Conservation (phyloP, 768 basidiomycete genomes). For the Kwoniella mangroviensis region DNA sequence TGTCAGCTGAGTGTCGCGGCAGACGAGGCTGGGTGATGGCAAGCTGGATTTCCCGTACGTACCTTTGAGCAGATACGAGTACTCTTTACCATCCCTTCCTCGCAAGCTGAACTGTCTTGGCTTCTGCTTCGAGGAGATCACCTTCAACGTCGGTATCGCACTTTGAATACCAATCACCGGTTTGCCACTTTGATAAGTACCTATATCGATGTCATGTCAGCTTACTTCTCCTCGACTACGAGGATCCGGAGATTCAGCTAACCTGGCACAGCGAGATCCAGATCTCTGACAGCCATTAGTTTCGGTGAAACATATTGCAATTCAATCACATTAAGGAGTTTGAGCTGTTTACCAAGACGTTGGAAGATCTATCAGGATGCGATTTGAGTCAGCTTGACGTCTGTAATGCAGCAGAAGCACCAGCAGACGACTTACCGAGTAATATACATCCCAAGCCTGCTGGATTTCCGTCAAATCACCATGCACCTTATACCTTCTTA, state of each 20-base stretch:
- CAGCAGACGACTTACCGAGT: constrained; percentile 66
- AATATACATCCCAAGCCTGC: constrained; percentile 99
- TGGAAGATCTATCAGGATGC: constrained; percentile 75
- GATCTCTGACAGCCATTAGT: constrained; percentile 80
- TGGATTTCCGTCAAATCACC: constrained; percentile 89
- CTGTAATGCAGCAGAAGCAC: neutral
- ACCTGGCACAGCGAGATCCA: constrained; percentile 97
- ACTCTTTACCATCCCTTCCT: constrained; percentile 90
- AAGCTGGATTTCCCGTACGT: constrained; percentile 8
- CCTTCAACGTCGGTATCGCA: constrained; percentile 86
- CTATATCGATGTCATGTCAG: constrained; percentile 58
- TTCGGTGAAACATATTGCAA: constrained; percentile 96
- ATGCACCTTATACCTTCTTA: constrained; percentile 79
- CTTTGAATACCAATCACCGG: constrained; percentile 78
- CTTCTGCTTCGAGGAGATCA: constrained; percentile 95
- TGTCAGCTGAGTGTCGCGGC: constrained; percentile 16
- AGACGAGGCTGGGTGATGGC: neutral
- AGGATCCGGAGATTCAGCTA: constrained; percentile 29
- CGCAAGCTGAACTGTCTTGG: constrained; percentile 84
- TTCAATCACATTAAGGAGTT: constrained; percentile 84
- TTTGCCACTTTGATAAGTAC: constrained; percentile 89
- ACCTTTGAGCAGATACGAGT: constrained; percentile 92
- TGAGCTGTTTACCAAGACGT: constrained; percentile 91
- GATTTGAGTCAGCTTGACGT: constrained; percentile 2
- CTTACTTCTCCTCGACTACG: neutral